Evolutionary conservation across 495 filamentous ascomycete species (phyloP), one percentile per base, ranked within the genome.

Genomic region (Annulohypoxylon bovei): DNA sequence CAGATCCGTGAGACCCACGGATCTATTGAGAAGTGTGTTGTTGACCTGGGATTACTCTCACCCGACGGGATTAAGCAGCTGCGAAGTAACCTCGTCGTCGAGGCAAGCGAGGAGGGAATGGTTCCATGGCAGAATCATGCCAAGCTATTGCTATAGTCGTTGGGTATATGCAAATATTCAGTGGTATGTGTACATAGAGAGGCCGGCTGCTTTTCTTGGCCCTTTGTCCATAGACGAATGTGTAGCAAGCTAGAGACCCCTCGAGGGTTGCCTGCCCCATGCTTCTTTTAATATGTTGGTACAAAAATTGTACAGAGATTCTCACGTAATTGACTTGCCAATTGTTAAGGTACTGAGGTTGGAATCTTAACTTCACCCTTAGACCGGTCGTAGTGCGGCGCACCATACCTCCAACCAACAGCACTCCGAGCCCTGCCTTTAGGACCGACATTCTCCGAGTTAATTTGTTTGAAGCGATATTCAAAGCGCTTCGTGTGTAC

Each of bases 391-490:
- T 80, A 77, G 55, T 75, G 68, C 27, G 85, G 85, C 28, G 77
- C 79, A 61, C 86, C 86, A 68, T 88, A 88, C 25, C 83, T 72
- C 84, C 83, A 86, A n/a, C 91, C 91, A 49, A 87, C 84, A 18
- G 82, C 90, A 23, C 70, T 75, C 37, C 80, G 76, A 11, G 84
- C 81, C 70, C 88, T 84, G 7, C 86, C 86, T 44, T 78, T 76
- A 28, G 67, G 75, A 1, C 86, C 85, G 5, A 81, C 78, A 30
- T 75, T 74, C 60, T 86, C 83, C 7, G 80, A 79, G 66, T 81
- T 83, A 68, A 84, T 73, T 63, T 95, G 87, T 79, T 88, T 84
- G 74, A 99, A 89, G 58, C 89, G 88, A 83, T 95, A 98, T 77
- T 93, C 91, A 81, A 91, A 96, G 22, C 89, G 85, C 0, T 77